phyloP scores from a whole-genome alignment of 257 asterid genomes.

The Datura wrightii region DNA sequence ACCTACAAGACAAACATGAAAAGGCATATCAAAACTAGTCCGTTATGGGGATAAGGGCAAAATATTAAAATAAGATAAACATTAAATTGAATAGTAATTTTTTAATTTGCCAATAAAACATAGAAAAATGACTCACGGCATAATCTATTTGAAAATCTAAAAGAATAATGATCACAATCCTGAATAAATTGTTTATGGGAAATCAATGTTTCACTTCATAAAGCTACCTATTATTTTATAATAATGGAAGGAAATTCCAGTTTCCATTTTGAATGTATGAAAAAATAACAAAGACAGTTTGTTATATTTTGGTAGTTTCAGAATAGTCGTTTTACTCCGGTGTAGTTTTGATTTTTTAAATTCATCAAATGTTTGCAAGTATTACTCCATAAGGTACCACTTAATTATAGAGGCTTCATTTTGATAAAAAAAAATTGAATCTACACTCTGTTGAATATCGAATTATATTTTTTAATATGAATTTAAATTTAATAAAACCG shows the following conservation, averaged over 20 bases:
- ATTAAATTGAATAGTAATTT: neutral
- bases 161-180: neutral
- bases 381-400: too few species aligned
- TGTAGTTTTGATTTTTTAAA: too few species aligned
- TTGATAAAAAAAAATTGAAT: too few species aligned
- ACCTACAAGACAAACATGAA: neutral
- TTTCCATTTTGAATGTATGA: neutral
- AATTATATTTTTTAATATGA: too few species aligned
- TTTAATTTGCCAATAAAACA: neutral
- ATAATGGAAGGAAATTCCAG: neutral
- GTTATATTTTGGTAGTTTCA: too few species aligned
- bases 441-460: too few species aligned
- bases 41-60: neutral
- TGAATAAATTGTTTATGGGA: neutral
- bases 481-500: too few species aligned
- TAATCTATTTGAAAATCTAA: neutral
- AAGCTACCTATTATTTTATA: too few species aligned
- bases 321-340: too few species aligned
- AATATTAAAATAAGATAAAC: too few species aligned
- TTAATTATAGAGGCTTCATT: too few species aligned
- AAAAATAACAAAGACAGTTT: neutral
- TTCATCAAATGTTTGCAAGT: too few species aligned
- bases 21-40: neutral
- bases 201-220: neutral
- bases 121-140: neutral